Evolutionary conservation across 75 land plant genomes (phyloP).

Genomic region (Pinus tabuliformis): DNA sequence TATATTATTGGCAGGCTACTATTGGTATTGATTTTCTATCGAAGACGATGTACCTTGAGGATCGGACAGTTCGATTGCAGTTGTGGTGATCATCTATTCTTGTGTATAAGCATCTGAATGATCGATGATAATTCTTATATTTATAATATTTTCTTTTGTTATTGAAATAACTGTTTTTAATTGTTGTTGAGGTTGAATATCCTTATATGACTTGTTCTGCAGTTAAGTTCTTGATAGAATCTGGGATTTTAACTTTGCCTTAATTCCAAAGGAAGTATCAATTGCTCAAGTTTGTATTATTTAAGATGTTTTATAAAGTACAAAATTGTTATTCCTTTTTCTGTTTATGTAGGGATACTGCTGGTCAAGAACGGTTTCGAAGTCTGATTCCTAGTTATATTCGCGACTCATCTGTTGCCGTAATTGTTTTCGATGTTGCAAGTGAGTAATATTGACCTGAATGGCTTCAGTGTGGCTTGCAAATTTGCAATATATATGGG

Average conservation of each 20-base stretch:
- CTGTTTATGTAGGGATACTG: constrained; percentile 55
- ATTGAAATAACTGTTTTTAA: no score
- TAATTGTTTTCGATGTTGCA: constrained; percentile 75
- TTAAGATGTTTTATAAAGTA: not conserved
- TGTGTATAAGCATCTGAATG: not conserved
- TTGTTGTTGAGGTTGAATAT: no score
- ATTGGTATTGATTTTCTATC: constrained; percentile 56
- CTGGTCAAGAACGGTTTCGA: constrained; percentile 65
- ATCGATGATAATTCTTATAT: no score
- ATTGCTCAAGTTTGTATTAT: not conserved
- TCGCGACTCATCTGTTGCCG: constrained; percentile 73
- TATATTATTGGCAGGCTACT: constrained; percentile 26
- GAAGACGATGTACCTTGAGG: constrained; percentile 55
- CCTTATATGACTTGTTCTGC: no score
- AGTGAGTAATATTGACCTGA: constrained; percentile 30
- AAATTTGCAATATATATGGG: not conserved
- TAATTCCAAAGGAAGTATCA: not conserved
- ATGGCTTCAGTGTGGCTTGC: not conserved
- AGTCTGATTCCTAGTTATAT: constrained; percentile 79
- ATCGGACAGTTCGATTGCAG: constrained; percentile 46
- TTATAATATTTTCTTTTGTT: no score
- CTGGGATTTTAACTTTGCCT: not conserved
- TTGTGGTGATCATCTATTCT: constrained; percentile 25
- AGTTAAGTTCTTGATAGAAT: not conserved
- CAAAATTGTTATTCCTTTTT: not conserved